Evolutionary conservation across 2,329 filamentous ascomycete genomes (phyloP).

Genomic region (Dactylellina drechsleri): DNA sequence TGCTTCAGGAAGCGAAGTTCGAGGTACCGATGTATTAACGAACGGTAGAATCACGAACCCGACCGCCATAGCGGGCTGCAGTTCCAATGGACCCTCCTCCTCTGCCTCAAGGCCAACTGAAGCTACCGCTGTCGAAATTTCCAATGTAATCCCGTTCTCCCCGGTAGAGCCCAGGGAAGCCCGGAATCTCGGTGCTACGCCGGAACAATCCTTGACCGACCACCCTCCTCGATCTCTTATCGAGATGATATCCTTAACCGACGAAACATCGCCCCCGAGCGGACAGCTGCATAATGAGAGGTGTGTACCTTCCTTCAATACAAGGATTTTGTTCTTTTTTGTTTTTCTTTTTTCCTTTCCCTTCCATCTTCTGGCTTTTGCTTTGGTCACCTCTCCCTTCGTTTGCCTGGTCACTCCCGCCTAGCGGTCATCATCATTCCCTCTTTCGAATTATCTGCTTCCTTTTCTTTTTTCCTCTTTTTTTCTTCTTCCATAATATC

Average conservation of each 20-base stretch:
- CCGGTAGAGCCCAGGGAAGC: constrained; percentile 23
- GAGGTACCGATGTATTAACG: constrained; percentile 14
- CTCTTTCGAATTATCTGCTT: constrained; percentile 26
- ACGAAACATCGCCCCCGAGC: constrained; percentile 45
- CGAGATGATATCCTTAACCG: constrained; percentile 51
- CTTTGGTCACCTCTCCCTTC: constrained; percentile 31
- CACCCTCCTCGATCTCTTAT: constrained; percentile 51
- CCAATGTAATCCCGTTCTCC: constrained; percentile 13
- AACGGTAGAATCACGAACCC: constrained; percentile 17
- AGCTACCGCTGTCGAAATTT: constrained; percentile 3
- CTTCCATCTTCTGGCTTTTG: constrained; percentile 48
- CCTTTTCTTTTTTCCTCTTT: constrained; percentile 18
- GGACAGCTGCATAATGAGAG: constrained; percentile 49
- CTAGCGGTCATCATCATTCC: constrained; percentile 49
- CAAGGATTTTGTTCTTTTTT: constrained; percentile 39
- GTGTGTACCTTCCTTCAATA: constrained; percentile 41
- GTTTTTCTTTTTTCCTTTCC: constrained; percentile 37
- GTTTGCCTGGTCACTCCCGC: constrained; percentile 34
- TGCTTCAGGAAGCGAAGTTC: constrained; percentile 28
- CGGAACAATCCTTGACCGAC: constrained; percentile 43
- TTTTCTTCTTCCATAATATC: constrained; percentile 22
- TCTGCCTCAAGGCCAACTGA: constrained; percentile 12
- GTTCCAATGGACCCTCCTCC: constrained; percentile 3
- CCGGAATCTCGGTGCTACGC: constrained; percentile 22
- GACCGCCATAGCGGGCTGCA: constrained; percentile 2